Evolutionary conservation across 73 alveolate species (phyloP).

Genomic region (Breviolum minutum): DNA sequence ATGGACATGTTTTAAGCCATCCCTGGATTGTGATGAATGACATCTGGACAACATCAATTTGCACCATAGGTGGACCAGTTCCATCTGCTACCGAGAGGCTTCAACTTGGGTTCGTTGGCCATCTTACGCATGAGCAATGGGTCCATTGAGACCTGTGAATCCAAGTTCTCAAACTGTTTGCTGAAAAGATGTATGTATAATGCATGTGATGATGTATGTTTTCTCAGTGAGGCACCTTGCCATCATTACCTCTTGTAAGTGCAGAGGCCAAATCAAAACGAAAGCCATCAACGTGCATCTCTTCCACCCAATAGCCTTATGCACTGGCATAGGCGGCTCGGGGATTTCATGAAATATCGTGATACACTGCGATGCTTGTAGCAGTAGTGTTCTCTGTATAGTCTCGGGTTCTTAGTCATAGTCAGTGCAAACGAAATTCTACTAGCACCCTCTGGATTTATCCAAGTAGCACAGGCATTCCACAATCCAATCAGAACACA

Average conservation of each 20-base stretch:
- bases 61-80: not conserved
- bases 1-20: not conserved
- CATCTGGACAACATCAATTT: not conserved
- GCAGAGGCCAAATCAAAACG: conserved; percentile 91
- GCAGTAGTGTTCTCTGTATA: not conserved
- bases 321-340: not conserved
- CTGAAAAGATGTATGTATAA: not conserved
- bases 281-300: conserved; percentile 94
- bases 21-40: not conserved
- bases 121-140: conserved; percentile 85
- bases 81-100: not conserved
- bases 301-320: conserved; percentile 90
- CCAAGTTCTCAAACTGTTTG: not conserved
- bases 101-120: conserved; percentile 76
- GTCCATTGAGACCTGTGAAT: conserved; percentile 71
- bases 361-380: not conserved
- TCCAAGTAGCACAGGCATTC: conserved; percentile 78
- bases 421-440: not conserved
- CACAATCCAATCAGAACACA: conserved; percentile 87
- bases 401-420: not conserved
- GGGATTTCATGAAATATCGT: not conserved
- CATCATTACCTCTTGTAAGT: conserved; percentile 70
- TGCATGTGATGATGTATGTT: too few relatives aligned
- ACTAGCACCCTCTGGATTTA: not conserved
- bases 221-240: conserved; percentile 39